Evolutionary conservation across 352 stramenopile species (phyloP).

Genomic region (Globisporangium carolinianum): DNA sequence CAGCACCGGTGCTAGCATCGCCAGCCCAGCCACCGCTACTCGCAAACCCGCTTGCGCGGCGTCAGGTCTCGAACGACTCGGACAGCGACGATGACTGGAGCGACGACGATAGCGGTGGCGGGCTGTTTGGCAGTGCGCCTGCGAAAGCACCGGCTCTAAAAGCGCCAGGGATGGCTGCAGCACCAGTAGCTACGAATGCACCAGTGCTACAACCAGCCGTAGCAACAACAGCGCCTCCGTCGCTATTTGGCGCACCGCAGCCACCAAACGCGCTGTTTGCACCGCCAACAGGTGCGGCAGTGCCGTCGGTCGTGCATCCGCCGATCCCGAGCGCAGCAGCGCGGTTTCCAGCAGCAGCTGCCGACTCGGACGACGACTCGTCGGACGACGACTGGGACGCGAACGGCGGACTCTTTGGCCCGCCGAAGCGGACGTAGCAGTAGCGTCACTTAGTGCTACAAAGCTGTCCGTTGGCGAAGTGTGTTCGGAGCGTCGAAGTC

Average conservation of each 20-base stretch:
- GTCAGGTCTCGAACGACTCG: conserved; percentile 31
- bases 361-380: conserved; percentile 34
- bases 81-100: conserved; percentile 65
- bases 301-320: conserved; percentile 22
- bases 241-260: conserved; percentile 17
- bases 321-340: conserved; percentile 43
- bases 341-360: conserved; percentile 30
- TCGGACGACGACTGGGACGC: conserved; percentile 53
- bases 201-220: conserved; percentile 6
- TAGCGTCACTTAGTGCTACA: too few species aligned
- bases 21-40: conserved; percentile 13
- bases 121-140: conserved; percentile 38
- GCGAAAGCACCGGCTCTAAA: conserved; percentile 9
- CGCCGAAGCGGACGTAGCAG: conserved; percentile 9
- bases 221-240: conserved; percentile 6
- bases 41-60: conserved; percentile 30
- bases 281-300: conserved; percentile 11
- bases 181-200: conserved; percentile 6
- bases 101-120: conserved; percentile 25
- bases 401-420: conserved; percentile 60
- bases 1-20: background rate
- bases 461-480: too few species aligned
- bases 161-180: background rate
- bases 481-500: too few species aligned
- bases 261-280: conserved; percentile 12